A percentile compares a stretch with the other conserved stretches of the same genome.
phyloP scores from a whole-genome alignment of 73 alveolate genomes.

The Paramecium caudatum region DNA sequence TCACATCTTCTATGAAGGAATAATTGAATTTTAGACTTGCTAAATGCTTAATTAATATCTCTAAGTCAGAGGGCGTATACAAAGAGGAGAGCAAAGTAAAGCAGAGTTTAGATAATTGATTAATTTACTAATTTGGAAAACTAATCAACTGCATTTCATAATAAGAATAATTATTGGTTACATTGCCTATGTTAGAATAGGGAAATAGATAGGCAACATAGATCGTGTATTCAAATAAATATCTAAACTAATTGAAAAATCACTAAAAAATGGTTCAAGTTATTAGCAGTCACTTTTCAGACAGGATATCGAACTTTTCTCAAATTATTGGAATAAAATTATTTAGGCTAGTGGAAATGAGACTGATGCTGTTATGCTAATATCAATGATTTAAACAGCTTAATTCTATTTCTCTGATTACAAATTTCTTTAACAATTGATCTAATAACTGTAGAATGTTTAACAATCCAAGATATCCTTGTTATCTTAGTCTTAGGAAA shows the following conservation, averaged over 20 bases:
- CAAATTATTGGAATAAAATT: slow-evolving; percentile 6
- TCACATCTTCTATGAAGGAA: slow-evolving; percentile 20
- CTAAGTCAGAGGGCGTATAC: neutral
- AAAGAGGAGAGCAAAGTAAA: neutral
- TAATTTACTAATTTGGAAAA: slow-evolving; percentile 1
- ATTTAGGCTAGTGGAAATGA: neutral
- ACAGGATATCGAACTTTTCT: neutral
- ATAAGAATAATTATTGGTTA: slow-evolving; percentile 32
- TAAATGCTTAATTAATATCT: neutral
- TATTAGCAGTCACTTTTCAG: neutral
- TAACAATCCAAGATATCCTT: neutral
- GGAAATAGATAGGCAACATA: neutral
- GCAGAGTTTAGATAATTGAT: neutral
- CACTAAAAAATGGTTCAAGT: neutral
- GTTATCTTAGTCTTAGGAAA: neutral
- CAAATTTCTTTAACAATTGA: neutral
- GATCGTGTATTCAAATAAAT: slow-evolving; percentile 15
- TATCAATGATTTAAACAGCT: neutral
- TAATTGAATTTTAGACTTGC: slow-evolving; percentile 31
- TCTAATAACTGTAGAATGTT: neutral
- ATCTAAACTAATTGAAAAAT: neutral
- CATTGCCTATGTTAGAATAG: neutral
- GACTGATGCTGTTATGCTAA: neutral
- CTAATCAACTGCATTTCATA: slow-evolving; percentile 9
- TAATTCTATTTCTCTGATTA: slow-evolving; percentile 8